Percentiles rank a stretch among this genome's conserved stretches.
Conservation (phyloP, 2,329 filamentous ascomycete genomes). For the Hypoxylon sp. region DNA sequence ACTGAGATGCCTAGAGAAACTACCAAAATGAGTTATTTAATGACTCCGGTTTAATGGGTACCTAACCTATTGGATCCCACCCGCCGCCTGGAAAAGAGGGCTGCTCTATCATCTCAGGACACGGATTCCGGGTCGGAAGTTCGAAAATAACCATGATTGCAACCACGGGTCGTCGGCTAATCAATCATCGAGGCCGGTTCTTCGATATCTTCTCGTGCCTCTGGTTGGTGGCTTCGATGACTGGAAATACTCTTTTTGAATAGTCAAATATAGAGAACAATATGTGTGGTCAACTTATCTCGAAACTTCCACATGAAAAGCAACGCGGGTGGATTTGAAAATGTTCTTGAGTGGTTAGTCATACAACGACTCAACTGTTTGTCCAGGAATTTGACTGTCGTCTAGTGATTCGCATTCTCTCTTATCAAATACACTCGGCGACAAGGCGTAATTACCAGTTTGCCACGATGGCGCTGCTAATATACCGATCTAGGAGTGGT, state of each 20-base stretch:
- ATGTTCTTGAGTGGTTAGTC: neutral
- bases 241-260: neutral
- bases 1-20: neutral
- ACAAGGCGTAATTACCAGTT: neutral
- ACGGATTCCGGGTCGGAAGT: neutral
- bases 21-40: neutral
- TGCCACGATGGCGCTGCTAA: conserved; percentile 1
- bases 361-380: neutral
- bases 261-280: neutral
- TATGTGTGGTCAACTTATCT: neutral
- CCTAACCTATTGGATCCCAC: neutral
- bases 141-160: neutral
- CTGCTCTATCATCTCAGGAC: neutral
- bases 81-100: neutral
- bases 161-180: neutral
- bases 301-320: neutral
- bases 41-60: neutral
- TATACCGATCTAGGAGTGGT: neutral
- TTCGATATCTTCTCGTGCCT: neutral
- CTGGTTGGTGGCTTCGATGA: conserved; percentile 12
- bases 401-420: conserved; percentile 8
- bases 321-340: neutral
- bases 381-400: neutral
- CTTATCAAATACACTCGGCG: neutral
- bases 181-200: neutral